Evolutionary conservation across 2,329 filamentous ascomycete species (phyloP).

Genomic region (Aspergillus vadensis): DNA sequence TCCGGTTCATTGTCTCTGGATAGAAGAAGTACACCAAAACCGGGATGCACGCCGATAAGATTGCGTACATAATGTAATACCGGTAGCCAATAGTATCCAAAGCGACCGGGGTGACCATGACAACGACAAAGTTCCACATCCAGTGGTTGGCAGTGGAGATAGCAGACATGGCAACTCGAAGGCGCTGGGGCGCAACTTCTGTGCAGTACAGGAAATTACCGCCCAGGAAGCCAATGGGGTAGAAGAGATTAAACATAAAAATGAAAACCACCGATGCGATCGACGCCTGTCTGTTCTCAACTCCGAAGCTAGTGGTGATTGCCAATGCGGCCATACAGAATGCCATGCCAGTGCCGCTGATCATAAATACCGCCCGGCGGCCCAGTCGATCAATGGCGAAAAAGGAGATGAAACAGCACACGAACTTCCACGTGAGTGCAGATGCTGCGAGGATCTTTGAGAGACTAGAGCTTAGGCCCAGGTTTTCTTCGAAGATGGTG

Average conservation of each 20-base stretch:
- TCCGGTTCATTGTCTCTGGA: slow-evolving; percentile 59
- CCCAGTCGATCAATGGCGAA: slow-evolving; percentile 56
- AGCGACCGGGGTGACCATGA: slow-evolving; percentile 64
- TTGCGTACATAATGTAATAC: slow-evolving; percentile 57
- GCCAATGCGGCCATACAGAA: slow-evolving; percentile 59
- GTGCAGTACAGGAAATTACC: slow-evolving; percentile 55
- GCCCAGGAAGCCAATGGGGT: slow-evolving; percentile 63
- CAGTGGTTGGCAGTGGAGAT: slow-evolving; percentile 64
- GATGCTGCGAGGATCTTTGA: slow-evolving; percentile 47
- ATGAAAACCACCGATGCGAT: slow-evolving; percentile 37
- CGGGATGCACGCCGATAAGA: slow-evolving; percentile 48
- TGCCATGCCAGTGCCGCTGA: slow-evolving; percentile 56
- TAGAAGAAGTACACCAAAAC: slow-evolving; percentile 58
- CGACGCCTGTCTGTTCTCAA: slow-evolving; percentile 12
- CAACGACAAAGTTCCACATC: slow-evolving; percentile 63
- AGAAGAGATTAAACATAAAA: slow-evolving; percentile 67
- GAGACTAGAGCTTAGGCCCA: slow-evolving; percentile 16
- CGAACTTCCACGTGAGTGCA: slow-evolving; percentile 59
- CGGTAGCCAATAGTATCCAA: slow-evolving; percentile 56
- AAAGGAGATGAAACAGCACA: slow-evolving; percentile 55
- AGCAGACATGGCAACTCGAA: slow-evolving; percentile 56
- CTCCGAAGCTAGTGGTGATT: slow-evolving; percentile 38
- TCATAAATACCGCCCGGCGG: slow-evolving; percentile 54
- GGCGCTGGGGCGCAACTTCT: slow-evolving; percentile 54
- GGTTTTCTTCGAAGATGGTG: slow-evolving; percentile 22